Percentiles rank a stretch among this genome's conserved stretches.
phyloP scores from a whole-genome alignment of 441 rosid species.

The Syzygium syzygioides region DNA sequence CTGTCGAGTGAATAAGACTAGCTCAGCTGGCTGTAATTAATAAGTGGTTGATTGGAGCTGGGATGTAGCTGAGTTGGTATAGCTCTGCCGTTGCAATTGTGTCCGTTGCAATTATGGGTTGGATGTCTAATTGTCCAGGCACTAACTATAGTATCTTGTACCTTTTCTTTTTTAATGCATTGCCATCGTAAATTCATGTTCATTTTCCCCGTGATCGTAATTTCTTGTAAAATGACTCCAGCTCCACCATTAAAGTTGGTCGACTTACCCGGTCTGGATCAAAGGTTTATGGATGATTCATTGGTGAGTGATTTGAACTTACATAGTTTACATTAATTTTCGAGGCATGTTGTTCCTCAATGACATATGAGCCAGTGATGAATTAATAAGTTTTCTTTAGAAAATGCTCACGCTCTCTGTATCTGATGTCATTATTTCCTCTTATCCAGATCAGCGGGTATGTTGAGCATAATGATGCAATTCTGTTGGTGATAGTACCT shows the following conservation, averaged over 20 bases:
- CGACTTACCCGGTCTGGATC: conserved; percentile 96
- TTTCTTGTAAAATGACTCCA: conserved; percentile 19
- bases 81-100: not conserved
- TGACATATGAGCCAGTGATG: not conserved
- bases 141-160: not conserved
- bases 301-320: conserved; percentile 42
- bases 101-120: not conserved
- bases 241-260: conserved; percentile 87
- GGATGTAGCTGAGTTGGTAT: not conserved
- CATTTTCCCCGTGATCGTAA: not conserved
- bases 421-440: not conserved
- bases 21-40: not conserved
- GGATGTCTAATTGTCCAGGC: not conserved
- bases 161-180: not conserved
- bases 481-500: not conserved
- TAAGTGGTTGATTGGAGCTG: not conserved
- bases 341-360: not conserved
- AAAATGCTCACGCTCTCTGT: not conserved
- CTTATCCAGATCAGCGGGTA: not conserved
- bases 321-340: not conserved
- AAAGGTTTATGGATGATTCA: conserved; percentile 78
- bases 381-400: not conserved
- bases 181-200: not conserved
- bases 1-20: not conserved
- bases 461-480: conserved; percentile 1